Evolutionary conservation across 495 filamentous ascomycete species (phyloP).

Genomic region (Penicillium paxilli): DNA sequence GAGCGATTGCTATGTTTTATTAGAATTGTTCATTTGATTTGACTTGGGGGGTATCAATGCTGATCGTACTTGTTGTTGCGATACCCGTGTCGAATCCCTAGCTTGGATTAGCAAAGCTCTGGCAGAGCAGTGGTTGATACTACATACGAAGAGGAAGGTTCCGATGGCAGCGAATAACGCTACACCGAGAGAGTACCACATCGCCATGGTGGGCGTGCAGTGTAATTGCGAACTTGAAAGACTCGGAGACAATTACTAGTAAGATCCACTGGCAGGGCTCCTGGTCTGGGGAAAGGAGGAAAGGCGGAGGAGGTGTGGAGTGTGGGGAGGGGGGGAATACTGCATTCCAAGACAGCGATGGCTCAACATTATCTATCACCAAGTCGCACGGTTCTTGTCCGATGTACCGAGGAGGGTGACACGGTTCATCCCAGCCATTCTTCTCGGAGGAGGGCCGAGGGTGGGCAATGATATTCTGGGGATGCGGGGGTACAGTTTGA

Average conservation of each 20-base stretch:
- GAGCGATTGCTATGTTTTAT: conserved; percentile 52
- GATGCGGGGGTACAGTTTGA: conserved; percentile 16
- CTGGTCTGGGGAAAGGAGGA: conserved; percentile 3
- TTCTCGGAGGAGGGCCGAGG: conserved; percentile 36
- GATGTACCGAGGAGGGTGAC: conserved; percentile 22
- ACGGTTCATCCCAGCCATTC: conserved; percentile 2
- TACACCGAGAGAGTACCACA: conserved; percentile 48
- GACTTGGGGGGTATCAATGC: background rate
- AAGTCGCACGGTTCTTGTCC: conserved; percentile 16
- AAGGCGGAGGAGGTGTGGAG: background rate
- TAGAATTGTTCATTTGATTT: conserved; percentile 6
- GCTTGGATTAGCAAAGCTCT: background rate
- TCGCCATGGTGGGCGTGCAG: conserved; percentile 29
- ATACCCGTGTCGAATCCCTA: conserved; percentile 61
- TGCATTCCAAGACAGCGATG: background rate
- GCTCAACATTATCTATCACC: conserved; percentile 6
- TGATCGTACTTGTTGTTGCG: conserved; percentile 60
- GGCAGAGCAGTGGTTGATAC: background rate
- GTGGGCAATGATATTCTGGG: conserved; percentile 18
- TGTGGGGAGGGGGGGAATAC: background rate
- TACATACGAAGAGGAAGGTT: conserved; percentile 56
- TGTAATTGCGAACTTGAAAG: background rate
- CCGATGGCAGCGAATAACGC: conserved; percentile 57
- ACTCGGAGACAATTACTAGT: too few species aligned
- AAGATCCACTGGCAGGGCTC: too few species aligned